A percentile compares a stretch with the other conserved stretches of the same genome.
Conservation (phyloP, 768 basidiomycete species). For the Rickenella mellea region DNA sequence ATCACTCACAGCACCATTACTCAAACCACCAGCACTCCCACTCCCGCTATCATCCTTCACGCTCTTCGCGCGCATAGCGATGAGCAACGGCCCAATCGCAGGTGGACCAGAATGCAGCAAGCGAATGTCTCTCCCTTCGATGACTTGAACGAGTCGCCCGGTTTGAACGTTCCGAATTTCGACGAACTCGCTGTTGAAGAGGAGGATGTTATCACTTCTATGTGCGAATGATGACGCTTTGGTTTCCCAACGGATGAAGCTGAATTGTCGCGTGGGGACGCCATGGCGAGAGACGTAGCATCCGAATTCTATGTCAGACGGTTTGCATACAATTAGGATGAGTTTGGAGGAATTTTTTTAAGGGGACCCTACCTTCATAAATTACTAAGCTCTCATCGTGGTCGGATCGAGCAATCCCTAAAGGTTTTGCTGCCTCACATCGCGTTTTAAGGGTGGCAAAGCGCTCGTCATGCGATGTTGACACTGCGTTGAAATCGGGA, state of each 20-base stretch:
- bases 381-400: constrained; percentile 55
- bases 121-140: constrained; percentile 63
- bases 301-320: constrained; percentile 46
- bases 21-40: too few relatives aligned
- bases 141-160: constrained; percentile 72
- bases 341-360: neutral
- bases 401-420: constrained; percentile 56
- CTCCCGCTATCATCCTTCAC: constrained; percentile 46
- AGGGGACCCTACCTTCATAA: constrained; percentile 52
- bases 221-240: constrained; percentile 52
- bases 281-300: constrained; percentile 71
- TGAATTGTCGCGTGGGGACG: constrained; percentile 45
- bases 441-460: constrained; percentile 47
- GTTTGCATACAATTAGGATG: neutral
- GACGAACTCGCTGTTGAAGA: constrained; percentile 67
- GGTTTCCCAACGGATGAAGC: constrained; percentile 74
- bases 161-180: constrained; percentile 61
- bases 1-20: too few relatives aligned
- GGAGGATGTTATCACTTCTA: constrained; percentile 54
- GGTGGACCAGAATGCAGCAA: constrained; percentile 42
- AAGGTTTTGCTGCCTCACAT: constrained; percentile 46
- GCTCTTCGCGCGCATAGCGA: constrained; percentile 55
- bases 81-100: constrained; percentile 40
- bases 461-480: constrained; percentile 25
- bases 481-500: constrained; percentile 45